Base-by-base conservation (phyloP, 345 rosid genomes). In the Kernera saxatilis region DNA sequence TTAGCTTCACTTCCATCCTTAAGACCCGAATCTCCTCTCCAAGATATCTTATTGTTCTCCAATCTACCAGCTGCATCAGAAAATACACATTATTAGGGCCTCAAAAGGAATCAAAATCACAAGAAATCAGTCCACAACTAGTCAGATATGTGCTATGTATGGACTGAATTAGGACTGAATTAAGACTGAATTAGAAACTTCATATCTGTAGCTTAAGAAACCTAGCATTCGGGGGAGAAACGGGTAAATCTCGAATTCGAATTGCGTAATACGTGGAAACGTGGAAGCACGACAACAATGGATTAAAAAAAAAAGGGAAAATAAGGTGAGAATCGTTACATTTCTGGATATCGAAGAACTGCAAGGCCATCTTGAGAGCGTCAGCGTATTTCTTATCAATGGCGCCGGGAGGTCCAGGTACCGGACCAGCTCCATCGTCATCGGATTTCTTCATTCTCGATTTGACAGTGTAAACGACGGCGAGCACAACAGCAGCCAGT, bases 11-110 rank as follows among this genome's bases (percentile, higher is more conserved):
- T 94, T 52, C 99, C 99, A 77, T 94, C 99, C 3, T 80, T 63
- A 3, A 88, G 80, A 36, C 80, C 96, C 14, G 98, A 92, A 83
- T 95, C 81, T 60, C 99, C 99, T 83, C 99, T 87, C 99, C 99
- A 94, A 0, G 84, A 4, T 78, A 92, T 84, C 33, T 83, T 72
- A 55, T 87, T 84, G n/a, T 86, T 60, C 69, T 18, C 91, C 79
- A 91, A 75, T 68, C 75, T 76, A 18, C 98, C 99, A 75, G 99
- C 99, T 94, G 67, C 69, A 82, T 10, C 62, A 71, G n/a, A 70
- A 63, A 11, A 43, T 6, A 0, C 5, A 35, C 13, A 37, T 21
- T 9, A 51, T 18, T 67, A 35, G 17, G 13, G n/a, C 22, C 41
- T 13, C 30, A 6, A 64, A 32, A 30, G 11, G 10, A 43, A 40